Conservation (phyloP, 164 flowering plant species). For the Chloranthus sessilifolius region DNA sequence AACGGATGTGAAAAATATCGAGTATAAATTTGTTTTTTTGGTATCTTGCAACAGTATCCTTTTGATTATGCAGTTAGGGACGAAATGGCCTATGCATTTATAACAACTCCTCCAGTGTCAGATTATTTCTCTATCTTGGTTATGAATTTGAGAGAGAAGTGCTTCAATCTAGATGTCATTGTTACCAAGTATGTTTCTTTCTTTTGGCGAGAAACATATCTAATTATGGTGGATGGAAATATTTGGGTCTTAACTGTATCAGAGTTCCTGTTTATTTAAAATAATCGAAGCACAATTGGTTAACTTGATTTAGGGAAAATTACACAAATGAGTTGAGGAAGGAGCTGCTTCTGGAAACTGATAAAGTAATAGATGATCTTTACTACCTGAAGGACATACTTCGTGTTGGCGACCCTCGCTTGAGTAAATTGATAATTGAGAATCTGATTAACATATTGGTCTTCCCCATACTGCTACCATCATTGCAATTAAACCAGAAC, state of each 20-base stretch:
- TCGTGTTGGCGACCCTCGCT: slow-evolving; percentile 27
- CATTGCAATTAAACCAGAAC: slow-evolving; percentile 24
- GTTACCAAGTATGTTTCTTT: slow-evolving; percentile 33
- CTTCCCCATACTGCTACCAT: slow-evolving; percentile 41
- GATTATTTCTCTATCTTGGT: slow-evolving; percentile 52
- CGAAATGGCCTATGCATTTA: slow-evolving; percentile 45
- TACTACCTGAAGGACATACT: slow-evolving; percentile 57
- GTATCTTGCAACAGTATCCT: slow-evolving; percentile 24
- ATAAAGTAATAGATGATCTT: slow-evolving; percentile 50
- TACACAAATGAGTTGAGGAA: slow-evolving; percentile 22
- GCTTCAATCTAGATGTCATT: slow-evolving; percentile 38
- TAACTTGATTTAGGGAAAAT: slow-evolving; percentile 34
- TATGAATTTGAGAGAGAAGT: slow-evolving; percentile 35
- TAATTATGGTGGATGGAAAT: slow-evolving; percentile 5
- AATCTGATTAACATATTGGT: slow-evolving; percentile 38
- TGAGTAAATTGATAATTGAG: slow-evolving; percentile 31
- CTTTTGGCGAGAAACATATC: slow-evolving; percentile 7
- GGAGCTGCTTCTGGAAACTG: slow-evolving; percentile 33
- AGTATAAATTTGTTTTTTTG: slow-evolving; percentile 12
- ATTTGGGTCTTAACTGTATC: not conserved
- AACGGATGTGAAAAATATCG: not conserved
- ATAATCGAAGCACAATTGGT: not conserved
- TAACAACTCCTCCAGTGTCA: slow-evolving; percentile 50
- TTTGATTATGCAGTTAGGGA: slow-evolving; percentile 59
- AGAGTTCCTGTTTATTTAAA: not conserved